Percentiles rank a stretch among this genome's conserved stretches.
phyloP scores from a whole-genome alignment of 2,329 filamentous ascomycete species.

The Aspergillus pseudoterreus region DNA sequence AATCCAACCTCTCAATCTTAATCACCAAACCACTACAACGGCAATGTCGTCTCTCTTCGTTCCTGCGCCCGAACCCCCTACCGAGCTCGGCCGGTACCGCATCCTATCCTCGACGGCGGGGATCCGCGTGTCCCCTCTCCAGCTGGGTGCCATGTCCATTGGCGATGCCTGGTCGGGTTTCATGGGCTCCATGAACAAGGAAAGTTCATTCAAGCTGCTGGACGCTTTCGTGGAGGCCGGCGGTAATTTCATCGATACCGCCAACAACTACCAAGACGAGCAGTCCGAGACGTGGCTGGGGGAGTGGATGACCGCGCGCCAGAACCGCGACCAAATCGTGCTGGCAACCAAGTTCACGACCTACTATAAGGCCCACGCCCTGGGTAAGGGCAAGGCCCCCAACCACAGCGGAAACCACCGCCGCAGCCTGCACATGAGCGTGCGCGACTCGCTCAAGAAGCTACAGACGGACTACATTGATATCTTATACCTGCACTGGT shows the following conservation, averaged over 20 bases:
- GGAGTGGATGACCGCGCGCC: conserved; percentile 64
- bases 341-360: conserved; percentile 65
- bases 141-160: conserved; percentile 38
- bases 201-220: conserved; percentile 59
- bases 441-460: conserved; percentile 45
- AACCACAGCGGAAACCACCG: conserved; percentile 47
- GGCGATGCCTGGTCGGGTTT: conserved; percentile 42
- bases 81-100: conserved; percentile 62
- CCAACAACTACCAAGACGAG: conserved; percentile 66
- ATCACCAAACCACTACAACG: not conserved
- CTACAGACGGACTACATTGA: conserved; percentile 54
- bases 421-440: conserved; percentile 40
- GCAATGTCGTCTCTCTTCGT: conserved; percentile 27
- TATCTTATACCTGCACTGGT: conserved; percentile 55
- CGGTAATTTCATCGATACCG: conserved; percentile 71
- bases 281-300: conserved; percentile 65
- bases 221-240: conserved; percentile 63
- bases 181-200: conserved; percentile 64
- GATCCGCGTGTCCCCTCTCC: conserved; percentile 64
- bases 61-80: conserved; percentile 52
- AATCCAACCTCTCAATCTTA: not conserved
- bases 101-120: conserved; percentile 63
- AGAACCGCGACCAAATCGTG: conserved; percentile 66
- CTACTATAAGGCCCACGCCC: conserved; percentile 49
- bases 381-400: conserved; percentile 32